Evolutionary conservation across 306 rosid genomes (phyloP), one percentile per base, ranked within the genome.

Genomic region (Dryas alaskensis): DNA sequence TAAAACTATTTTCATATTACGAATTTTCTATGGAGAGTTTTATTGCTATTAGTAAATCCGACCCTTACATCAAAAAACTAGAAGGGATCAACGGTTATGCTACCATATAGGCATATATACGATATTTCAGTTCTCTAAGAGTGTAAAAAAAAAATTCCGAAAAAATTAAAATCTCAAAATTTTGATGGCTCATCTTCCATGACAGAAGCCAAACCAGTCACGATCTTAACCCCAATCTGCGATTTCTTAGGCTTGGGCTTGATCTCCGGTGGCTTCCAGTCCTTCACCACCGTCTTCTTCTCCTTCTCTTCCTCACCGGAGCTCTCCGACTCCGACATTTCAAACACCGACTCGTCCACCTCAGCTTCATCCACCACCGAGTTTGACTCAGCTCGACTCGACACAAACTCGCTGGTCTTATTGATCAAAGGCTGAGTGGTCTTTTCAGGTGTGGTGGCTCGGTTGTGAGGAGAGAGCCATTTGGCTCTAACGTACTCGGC

Each of bases 401-500:
- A 76, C 31, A 27, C 52, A 22, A 27, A 67, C 31, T 78, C 79
- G 19, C 16, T 25, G 27, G 31, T 44, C 43, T 19, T 31, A 31
- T 31, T 70, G 63, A 59, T 60, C 61, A 76, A 40, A 76, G 77
- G 3, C 63, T 53, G 43, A 1, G 69, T 25, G 7, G 37, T 49
- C 57, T 54, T 46, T 19, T 46, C 42, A 0, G 67, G 13, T 12
- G 37, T 3, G 16, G 65, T 48, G 17, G 67, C 57, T 31, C 93
- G 80, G 5, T 81, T 65, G 78, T 81, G 80, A 12, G 91, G 77
- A 8, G 92, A 84, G 40, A 92, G 84, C 97, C 97, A 92, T 67
- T 92, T 92, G 7, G 90, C 87, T 73, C 68, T 86, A n/a, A 89
- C 86, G 62, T 92, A 92, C 27, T 92, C 96, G 0, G 54, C 79